Evolutionary conservation across 192 early-diverging fungal species (phyloP).

Genomic region (Powellomyces hirtus): DNA sequence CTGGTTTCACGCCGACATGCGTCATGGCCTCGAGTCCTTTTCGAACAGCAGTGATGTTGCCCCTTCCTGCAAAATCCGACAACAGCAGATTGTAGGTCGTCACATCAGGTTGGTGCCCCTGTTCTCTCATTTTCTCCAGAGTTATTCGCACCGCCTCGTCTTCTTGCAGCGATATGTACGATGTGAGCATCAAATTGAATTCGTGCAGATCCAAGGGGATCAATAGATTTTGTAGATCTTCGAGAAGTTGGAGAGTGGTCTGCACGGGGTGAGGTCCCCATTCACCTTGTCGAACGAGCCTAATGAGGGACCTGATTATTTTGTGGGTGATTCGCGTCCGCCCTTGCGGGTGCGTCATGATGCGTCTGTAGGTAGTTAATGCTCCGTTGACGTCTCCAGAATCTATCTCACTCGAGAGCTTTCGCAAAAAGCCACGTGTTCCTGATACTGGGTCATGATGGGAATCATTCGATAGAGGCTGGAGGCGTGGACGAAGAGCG

Average conservation of each 20-base stretch:
- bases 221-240: neutral
- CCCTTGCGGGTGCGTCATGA: neutral
- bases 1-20: neutral
- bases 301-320: neutral
- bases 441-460: too few species aligned
- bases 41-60: constrained; percentile 5
- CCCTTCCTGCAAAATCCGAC: constrained; percentile 4
- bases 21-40: constrained; percentile 12
- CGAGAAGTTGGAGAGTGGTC: neutral
- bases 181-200: neutral
- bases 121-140: constrained; percentile 1
- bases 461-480: too few species aligned
- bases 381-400: neutral
- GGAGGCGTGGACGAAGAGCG: too few species aligned
- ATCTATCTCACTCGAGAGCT: neutral
- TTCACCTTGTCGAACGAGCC: neutral
- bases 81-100: constrained; percentile 19
- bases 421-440: too few species aligned
- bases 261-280: neutral
- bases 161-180: neutral
- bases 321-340: neutral
- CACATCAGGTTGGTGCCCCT: neutral
- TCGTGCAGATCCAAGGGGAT: constrained; percentile 3
- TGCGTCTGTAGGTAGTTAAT: neutral
- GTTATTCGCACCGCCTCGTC: neutral